A percentile compares a stretch with the other conserved stretches of the same genome.
These are phyloP conservation scores for Paradendryphiella salina DNA, from an alignment of 2,329 filamentous ascomycete species.

Conservation along the genomic window DNA sequence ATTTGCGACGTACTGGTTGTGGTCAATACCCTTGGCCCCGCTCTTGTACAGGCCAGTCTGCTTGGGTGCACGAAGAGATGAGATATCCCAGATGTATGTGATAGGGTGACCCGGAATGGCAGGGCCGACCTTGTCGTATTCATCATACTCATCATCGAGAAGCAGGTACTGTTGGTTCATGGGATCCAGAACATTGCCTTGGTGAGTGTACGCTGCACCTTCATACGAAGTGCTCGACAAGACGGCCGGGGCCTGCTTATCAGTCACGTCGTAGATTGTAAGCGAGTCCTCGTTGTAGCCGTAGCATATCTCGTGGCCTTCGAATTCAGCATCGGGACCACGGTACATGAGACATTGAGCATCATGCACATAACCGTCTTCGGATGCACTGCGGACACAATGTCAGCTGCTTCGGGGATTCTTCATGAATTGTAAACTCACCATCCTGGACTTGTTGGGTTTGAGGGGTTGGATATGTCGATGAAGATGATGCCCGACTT, in stretches of 20 bases:
- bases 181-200: constrained; percentile 57
- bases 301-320: constrained; percentile 59
- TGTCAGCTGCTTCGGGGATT: background rate
- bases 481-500: constrained; percentile 62
- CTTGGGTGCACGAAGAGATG: constrained; percentile 38
- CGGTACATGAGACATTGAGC: constrained; percentile 62
- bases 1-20: constrained; percentile 54
- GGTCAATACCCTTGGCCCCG: constrained; percentile 48
- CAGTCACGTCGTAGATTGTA: constrained; percentile 58
- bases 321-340: constrained; percentile 56
- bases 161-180: constrained; percentile 43
- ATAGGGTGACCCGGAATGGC: constrained; percentile 42
- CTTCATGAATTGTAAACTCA: constrained; percentile 3
- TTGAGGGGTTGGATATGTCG: constrained; percentile 58
- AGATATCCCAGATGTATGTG: constrained; percentile 49
- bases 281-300: constrained; percentile 60
- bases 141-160: constrained; percentile 48
- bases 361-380: constrained; percentile 65
- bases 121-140: constrained; percentile 45
- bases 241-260: constrained; percentile 53
- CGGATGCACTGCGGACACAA: constrained; percentile 45
- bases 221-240: constrained; percentile 60
- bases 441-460: constrained; percentile 58
- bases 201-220: constrained; percentile 63
- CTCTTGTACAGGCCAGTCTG: constrained; percentile 51